Percentiles rank a stretch among this genome's conserved stretches.
These are phyloP conservation scores for Puccinia horiana DNA, from an alignment of 1,284 basidiomycete genomes.

Conservation along the genomic window DNA sequence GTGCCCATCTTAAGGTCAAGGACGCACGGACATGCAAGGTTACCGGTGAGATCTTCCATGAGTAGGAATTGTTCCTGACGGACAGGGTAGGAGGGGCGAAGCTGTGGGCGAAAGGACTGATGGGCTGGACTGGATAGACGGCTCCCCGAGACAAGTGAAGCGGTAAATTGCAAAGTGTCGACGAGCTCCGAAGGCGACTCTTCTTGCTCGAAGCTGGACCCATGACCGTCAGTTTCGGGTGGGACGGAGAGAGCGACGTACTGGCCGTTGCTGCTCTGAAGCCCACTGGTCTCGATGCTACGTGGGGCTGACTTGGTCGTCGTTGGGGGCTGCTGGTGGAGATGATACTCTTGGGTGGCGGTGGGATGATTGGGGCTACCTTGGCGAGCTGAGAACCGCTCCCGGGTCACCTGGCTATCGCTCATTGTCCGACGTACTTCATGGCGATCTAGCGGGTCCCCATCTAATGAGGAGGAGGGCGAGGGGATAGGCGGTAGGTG, in stretches of 20 bases:
- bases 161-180: conserved; percentile 6
- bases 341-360: neutral
- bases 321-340: neutral
- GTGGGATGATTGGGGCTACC: neutral
- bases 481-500: neutral
- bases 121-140: neutral
- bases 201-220: neutral
- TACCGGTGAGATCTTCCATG: conserved; percentile 96
- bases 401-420: conserved; percentile 27
- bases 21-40: conserved; percentile 90
- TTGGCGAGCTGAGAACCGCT: neutral
- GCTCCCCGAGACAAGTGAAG: neutral
- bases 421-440: conserved; percentile 35
- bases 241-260: neutral
- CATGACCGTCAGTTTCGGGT: neutral
- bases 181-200: neutral
- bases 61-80: conserved; percentile 96
- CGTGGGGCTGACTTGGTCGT: neutral
- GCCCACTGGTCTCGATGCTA: neutral
- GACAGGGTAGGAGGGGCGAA: conserved; percentile 58
- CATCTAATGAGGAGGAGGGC: neutral
- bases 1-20: conserved; percentile 99
- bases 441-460: neutral
- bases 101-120: neutral
- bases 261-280: neutral